Evolutionary conservation across 352 stramenopile species (phyloP), one percentile per base, ranked within the genome.

Genomic region (Pythium guiyangense): DNA sequence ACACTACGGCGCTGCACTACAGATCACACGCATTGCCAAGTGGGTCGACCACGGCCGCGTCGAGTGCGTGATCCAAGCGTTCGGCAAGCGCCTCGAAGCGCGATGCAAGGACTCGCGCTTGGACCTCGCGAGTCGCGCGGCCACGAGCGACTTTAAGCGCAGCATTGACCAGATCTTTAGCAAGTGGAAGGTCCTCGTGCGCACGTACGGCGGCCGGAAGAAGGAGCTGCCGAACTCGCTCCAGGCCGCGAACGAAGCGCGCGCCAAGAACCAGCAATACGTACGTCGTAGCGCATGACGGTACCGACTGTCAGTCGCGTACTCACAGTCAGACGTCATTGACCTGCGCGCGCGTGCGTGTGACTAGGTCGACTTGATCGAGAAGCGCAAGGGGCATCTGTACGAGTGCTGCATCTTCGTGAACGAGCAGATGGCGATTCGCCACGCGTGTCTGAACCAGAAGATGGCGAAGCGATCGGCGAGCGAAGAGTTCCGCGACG

Each of bases 391-490:
- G 9, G 64, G 64, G 0, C 49, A 69, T 25, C 20, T 76, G 22
- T 68, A 63, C n/a, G 76, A 84, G 62, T 90, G 82, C 47, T 74
- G 69, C 40, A 83, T 93, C 51, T 64, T 51, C 14, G 66, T 93
- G 4, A 59, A 70, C 9, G 49, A 51, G 1, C 72, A 71, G 0
- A 31, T 84, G n/a, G 74, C 65, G 0, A 72, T 92, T 43, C 82
- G 75, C 9, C 75, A 78, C 12, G 66, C 79, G 6, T 90, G 79
- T 27, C 27, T 86, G 49, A 90, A 82, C 37, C 62, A 67, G 44
- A 93, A 88, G 60, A 79, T 88, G 63, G 80, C 84, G 0, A 91
- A 90, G 56, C 71, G 84, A 11, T 80, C 81, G 22, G 79, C 84
- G 11, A 85, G 73, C 27, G 84, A 93, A 61, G 68, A 71, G 34